Evolutionary conservation across 306 rosid species (phyloP).

Genomic region (Cucumis melo): DNA sequence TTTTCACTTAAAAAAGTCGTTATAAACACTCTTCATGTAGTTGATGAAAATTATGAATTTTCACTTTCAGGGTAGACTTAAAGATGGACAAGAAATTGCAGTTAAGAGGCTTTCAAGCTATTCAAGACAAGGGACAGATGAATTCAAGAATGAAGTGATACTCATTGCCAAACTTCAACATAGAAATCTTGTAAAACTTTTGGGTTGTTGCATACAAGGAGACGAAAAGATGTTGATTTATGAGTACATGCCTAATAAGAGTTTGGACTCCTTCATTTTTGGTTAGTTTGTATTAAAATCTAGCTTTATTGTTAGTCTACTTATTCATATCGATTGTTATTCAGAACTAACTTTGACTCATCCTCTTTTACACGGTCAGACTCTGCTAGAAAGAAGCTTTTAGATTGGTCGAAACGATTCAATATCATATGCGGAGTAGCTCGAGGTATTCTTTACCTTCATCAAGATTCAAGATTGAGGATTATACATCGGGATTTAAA

Average conservation of each 20-base stretch:
- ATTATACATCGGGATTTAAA: conserved; percentile 45
- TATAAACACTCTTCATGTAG: no score
- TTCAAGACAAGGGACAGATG: conserved; percentile 45
- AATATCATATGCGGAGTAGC: conserved; percentile 39
- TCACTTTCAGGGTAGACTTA: conserved; percentile 39
- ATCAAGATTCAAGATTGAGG: conserved; percentile 42
- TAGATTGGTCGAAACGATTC: conserved; percentile 28
- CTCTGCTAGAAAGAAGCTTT: neutral
- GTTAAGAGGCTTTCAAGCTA: conserved; percentile 41
- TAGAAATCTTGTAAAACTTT: conserved; percentile 48
- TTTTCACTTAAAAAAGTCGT: neutral
- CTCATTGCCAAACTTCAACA: conserved; percentile 59
- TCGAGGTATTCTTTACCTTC: conserved; percentile 41
- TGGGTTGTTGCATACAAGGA: conserved; percentile 42
- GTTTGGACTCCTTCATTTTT: conserved; percentile 54
- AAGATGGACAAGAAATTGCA: conserved; percentile 37
- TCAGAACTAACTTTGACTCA: neutral
- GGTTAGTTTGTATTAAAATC: conserved; percentile 16
- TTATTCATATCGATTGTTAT: neutral
- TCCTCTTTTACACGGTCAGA: conserved; percentile 6
- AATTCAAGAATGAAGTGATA: conserved; percentile 47
- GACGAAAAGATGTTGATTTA: conserved; percentile 40
- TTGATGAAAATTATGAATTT: neutral
- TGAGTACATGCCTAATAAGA: conserved; percentile 49
- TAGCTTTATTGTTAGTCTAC: neutral